These are phyloP conservation scores for Pichia sp. DNA, from an alignment of 1,139 yeast genomes.

Conservation along the genomic window DNA sequence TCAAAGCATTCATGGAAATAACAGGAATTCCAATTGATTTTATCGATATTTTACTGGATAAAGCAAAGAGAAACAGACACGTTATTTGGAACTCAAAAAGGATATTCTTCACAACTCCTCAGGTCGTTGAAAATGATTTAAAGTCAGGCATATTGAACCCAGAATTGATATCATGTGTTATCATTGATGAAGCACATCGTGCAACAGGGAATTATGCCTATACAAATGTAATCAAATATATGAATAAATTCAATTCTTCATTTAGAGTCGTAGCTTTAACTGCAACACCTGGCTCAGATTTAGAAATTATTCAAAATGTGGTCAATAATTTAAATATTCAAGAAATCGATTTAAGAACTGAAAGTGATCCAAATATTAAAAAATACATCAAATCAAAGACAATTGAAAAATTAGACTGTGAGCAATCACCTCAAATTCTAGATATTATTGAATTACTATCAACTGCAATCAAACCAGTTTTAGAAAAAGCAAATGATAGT, in stretches of 20 bases:
- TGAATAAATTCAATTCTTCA: conserved; percentile 49
- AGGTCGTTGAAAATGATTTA: conserved; percentile 88
- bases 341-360: conserved; percentile 78
- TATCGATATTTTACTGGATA: conserved; percentile 78
- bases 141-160: conserved; percentile 71
- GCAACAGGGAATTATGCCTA: conserved; percentile 89
- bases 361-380: conserved; percentile 71
- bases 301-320: conserved; percentile 84
- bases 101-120: conserved; percentile 93
- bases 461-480: conserved; percentile 56
- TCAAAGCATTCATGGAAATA: conserved; percentile 83
- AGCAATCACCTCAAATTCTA: conserved; percentile 45
- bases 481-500: conserved; percentile 57
- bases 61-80: conserved; percentile 54
- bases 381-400: conserved; percentile 70
- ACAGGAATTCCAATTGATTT: conserved; percentile 74
- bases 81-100: conserved; percentile 70
- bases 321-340: conserved; percentile 69
- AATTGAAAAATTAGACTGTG: conserved; percentile 53
- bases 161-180: conserved; percentile 62
- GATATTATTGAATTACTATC: conserved; percentile 47
- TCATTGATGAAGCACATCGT: conserved; percentile 94
- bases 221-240: conserved; percentile 64
- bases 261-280: conserved; percentile 80
- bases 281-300: conserved; percentile 89